A percentile compares a stretch with the other conserved stretches of the same genome.
These are phyloP conservation scores for Fusarium kyushuense DNA, from an alignment of 2,329 filamentous ascomycete species.

Conservation along the genomic window DNA sequence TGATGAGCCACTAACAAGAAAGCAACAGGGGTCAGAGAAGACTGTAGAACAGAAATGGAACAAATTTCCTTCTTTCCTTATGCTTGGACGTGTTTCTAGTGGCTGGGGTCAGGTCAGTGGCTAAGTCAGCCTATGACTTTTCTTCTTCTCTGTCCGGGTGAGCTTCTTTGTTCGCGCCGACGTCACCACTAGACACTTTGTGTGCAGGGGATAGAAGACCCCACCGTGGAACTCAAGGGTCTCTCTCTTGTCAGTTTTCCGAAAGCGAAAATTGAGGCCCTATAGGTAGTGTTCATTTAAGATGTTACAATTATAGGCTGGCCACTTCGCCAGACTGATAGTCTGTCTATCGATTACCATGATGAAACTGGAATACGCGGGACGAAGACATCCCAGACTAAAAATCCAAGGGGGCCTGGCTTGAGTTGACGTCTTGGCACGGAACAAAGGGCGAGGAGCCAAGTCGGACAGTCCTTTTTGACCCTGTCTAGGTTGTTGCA, in stretches of 20 bases:
- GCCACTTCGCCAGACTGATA: background rate
- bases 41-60: conserved; percentile 36
- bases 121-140: conserved; percentile 2
- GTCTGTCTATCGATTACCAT: background rate
- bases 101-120: conserved; percentile 29
- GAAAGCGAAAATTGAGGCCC: conserved; percentile 11
- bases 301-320: background rate
- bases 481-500: conserved; percentile 19
- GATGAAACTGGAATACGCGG: conserved; percentile 15
- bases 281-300: background rate
- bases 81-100: conserved; percentile 17
- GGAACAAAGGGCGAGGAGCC: conserved; percentile 27
- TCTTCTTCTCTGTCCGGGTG: background rate
- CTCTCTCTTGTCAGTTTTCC: conserved; percentile 1
- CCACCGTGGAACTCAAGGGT: conserved; percentile 6
- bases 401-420: conserved; percentile 12
- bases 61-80: conserved; percentile 14
- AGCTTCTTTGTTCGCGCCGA: conserved; percentile 18
- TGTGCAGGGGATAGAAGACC: background rate
- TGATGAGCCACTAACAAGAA: conserved; percentile 26
- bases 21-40: conserved; percentile 30
- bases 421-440: conserved; percentile 20
- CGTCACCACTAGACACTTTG: conserved; percentile 13
- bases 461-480: conserved; percentile 22
- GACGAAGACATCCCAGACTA: conserved; percentile 13